These are phyloP conservation scores for Wallacemonas rigidus DNA, from an alignment of 208 protist species.

Conservation along the genomic window DNA sequence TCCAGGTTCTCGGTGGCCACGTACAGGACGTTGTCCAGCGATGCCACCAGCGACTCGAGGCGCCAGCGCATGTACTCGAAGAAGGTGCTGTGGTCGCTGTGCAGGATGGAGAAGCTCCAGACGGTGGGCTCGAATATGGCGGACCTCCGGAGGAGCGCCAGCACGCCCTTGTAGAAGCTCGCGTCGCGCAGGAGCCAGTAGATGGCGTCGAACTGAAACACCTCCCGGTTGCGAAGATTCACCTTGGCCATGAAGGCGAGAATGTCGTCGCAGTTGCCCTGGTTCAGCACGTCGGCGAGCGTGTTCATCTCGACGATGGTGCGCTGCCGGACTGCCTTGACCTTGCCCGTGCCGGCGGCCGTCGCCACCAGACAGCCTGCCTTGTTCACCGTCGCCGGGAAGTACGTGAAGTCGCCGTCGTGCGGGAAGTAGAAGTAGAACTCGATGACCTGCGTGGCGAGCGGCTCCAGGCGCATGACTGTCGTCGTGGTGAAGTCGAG, in stretches of 20 bases:
- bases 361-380: constrained; percentile 10
- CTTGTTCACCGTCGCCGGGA: constrained; percentile 14
- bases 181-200: constrained; percentile 22
- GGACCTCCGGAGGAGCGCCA: constrained; percentile 11
- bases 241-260: background rate
- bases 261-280: background rate
- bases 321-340: background rate
- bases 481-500: constrained; percentile 16
- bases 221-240: too few relatives aligned
- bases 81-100: constrained; percentile 17
- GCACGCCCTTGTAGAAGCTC: constrained; percentile 16
- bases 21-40: constrained; percentile 14
- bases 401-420: constrained; percentile 16
- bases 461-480: constrained; percentile 7
- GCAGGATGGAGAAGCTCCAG: constrained; percentile 23
- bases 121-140: constrained; percentile 9
- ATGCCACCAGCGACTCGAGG: background rate
- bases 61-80: constrained; percentile 10
- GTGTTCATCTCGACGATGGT: background rate
- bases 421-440: constrained; percentile 25
- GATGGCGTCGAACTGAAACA: too few relatives aligned
- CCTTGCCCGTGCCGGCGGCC: background rate
- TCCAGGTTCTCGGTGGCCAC: background rate
- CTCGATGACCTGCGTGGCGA: constrained; percentile 12
- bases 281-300: background rate